phyloP scores from a whole-genome alignment of 257 asterid species.

The Forsythia suspensa region DNA sequence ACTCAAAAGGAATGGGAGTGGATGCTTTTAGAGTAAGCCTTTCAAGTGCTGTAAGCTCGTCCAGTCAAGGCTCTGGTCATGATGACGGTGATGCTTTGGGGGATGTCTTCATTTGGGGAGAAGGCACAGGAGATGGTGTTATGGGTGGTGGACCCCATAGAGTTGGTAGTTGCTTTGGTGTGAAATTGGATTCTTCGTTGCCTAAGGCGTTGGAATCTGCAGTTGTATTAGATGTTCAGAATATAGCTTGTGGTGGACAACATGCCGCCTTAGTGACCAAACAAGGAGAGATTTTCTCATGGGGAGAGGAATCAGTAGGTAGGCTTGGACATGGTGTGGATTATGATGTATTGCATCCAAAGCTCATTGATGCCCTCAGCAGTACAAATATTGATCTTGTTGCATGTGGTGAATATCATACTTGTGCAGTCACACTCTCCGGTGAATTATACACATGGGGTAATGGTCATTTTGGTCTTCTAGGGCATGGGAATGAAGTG shows the following conservation, averaged over 20 bases:
- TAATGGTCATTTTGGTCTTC: conserved; percentile 80
- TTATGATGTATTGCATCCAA: conserved; percentile 79
- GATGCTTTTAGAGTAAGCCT: conserved; percentile 96
- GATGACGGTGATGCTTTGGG: conserved; percentile 94
- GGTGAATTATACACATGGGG: conserved; percentile 98
- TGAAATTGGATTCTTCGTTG: conserved; percentile 63
- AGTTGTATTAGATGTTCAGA: conserved; percentile 86
- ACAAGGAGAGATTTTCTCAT: conserved; percentile 88
- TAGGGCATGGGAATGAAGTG: conserved; percentile 92
- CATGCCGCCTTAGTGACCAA: conserved; percentile 86
- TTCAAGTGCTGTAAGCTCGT: conserved; percentile 96
- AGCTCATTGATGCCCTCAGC: conserved; percentile 78
- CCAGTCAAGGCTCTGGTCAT: conserved; percentile 97
- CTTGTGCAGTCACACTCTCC: conserved; percentile 90
- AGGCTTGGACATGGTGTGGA: conserved; percentile 98
- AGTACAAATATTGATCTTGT: conserved; percentile 73
- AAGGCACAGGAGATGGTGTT: conserved; percentile 79
- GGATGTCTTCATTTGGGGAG: conserved; percentile 95
- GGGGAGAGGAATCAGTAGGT: conserved; percentile 95
- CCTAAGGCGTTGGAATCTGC: conserved; percentile 93
- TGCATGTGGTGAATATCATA: conserved; percentile 90
- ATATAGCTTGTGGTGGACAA: conserved; percentile 83
- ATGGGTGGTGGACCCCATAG: conserved; percentile 75
- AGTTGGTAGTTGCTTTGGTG: conserved; percentile 48
- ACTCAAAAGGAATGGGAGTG: conserved; percentile 66